Evolutionary conservation across 2,329 filamentous ascomycete genomes (phyloP).

Genomic region (Aspergillaceae sp.): DNA sequence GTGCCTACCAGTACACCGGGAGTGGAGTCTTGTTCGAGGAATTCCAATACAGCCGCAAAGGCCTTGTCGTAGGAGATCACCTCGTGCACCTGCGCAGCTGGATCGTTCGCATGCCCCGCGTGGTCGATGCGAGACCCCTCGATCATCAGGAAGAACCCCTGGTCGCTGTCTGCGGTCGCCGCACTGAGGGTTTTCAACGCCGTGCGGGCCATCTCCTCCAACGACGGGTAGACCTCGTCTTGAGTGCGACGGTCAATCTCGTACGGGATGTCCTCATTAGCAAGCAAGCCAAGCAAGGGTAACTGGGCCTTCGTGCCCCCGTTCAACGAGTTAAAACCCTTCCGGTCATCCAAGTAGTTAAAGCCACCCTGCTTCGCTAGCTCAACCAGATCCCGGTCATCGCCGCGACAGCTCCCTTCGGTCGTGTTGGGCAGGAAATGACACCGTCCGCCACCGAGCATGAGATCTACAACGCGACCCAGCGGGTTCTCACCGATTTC

Average conservation of each 20-base stretch:
- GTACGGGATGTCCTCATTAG: slow-evolving; percentile 73
- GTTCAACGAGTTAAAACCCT: slow-evolving; percentile 66
- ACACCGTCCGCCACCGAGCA: slow-evolving; percentile 87
- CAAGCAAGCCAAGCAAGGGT: slow-evolving; percentile 79
- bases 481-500: slow-evolving; percentile 82
- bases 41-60: slow-evolving; percentile 75
- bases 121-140: slow-evolving; percentile 95
- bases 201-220: slow-evolving; percentile 83
- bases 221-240: slow-evolving; percentile 71
- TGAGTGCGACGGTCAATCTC: slow-evolving; percentile 81
- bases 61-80: slow-evolving; percentile 91
- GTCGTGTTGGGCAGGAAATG: slow-evolving; percentile 83
- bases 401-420: slow-evolving; percentile 69
- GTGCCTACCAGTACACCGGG: slow-evolving; percentile 74
- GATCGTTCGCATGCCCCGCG: slow-evolving; percentile 78
- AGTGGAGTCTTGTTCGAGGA: slow-evolving; percentile 65
- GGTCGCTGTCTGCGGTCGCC: slow-evolving; percentile 72
- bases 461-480: slow-evolving; percentile 79
- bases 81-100: slow-evolving; percentile 77
- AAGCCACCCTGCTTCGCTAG: slow-evolving; percentile 72
- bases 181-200: slow-evolving; percentile 70
- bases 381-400: slow-evolving; percentile 65
- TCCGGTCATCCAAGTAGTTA: slow-evolving; percentile 63
- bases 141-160: slow-evolving; percentile 98
- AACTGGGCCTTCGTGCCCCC: slow-evolving; percentile 60